Percentiles rank a stretch among this genome's conserved stretches.
These are phyloP conservation scores for Gossypium davidsonii DNA, from an alignment of 441 rosid species.

Conservation along the genomic window DNA sequence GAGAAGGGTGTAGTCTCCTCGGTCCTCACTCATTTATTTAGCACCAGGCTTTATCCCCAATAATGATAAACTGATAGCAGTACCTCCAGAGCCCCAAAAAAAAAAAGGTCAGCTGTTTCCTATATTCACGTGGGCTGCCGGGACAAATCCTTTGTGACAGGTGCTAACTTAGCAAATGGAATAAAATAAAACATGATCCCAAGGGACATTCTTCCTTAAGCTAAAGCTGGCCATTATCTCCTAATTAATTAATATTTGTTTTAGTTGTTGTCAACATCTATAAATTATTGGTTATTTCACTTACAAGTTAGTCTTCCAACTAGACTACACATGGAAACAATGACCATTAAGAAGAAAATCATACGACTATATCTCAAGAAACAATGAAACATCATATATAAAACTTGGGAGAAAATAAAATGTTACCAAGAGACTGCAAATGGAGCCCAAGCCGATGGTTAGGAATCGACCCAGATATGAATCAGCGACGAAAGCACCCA, in stretches of 20 bases:
- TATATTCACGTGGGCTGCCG: constrained; percentile 16
- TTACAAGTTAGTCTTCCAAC: neutral
- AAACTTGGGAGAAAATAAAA: neutral
- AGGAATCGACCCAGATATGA: constrained; percentile 72
- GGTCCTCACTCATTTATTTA: neutral
- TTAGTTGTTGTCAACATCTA: neutral
- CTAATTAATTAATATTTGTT: neutral
- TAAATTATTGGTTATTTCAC: neutral
- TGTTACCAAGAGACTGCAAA: constrained; percentile 54
- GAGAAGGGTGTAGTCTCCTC: neutral
- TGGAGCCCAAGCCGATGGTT: constrained; percentile 61
- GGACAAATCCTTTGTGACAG: neutral
- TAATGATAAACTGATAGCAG: constrained; percentile 5
- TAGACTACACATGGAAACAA: neutral
- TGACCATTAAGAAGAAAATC: neutral
- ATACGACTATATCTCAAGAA: neutral
- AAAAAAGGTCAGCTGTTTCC: constrained; percentile 6
- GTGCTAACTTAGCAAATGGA: constrained; percentile 6
- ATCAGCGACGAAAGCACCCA: constrained; percentile 79
- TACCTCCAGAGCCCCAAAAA: neutral
- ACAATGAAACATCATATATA: neutral
- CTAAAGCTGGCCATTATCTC: constrained; percentile 9
- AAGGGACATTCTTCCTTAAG: constrained; percentile 6
- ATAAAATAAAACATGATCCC: neutral
- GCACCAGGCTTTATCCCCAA: constrained; percentile 9